phyloP scores from a whole-genome alignment of 306 rosid species.

The Benincasa hispida region DNA sequence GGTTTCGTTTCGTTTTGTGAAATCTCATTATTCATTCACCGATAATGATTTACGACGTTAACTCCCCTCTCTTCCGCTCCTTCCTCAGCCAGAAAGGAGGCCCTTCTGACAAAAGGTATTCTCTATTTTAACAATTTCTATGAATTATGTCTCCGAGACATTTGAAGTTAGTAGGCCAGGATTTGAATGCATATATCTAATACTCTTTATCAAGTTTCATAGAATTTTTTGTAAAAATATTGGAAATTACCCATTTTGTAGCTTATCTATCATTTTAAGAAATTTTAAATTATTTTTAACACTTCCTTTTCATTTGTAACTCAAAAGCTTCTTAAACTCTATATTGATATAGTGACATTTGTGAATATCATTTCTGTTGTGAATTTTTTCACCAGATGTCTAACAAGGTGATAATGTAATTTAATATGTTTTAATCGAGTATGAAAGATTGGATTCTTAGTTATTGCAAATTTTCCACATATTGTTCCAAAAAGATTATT shows the following conservation, averaged over 20 bases:
- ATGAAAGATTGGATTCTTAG: neutral
- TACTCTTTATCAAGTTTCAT: neutral
- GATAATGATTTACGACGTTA: slow-evolving; percentile 90
- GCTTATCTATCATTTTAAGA: neutral
- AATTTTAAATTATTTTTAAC: neutral
- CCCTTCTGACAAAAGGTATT: slow-evolving; percentile 78
- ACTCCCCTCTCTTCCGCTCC: slow-evolving; percentile 92
- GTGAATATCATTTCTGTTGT: neutral
- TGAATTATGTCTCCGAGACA: too few relatives aligned
- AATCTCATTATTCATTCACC: neutral
- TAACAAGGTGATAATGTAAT: neutral
- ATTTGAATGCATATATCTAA: neutral
- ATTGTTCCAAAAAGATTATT: neutral
- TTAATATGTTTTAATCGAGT: neutral
- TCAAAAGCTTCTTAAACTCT: neutral
- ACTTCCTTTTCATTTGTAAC: neutral
- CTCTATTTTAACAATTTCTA: neutral
- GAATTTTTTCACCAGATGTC: neutral
- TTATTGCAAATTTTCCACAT: neutral
- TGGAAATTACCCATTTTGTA: neutral
- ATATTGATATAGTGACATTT: neutral
- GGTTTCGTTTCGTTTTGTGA: slow-evolving; percentile 21
- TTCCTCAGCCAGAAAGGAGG: slow-evolving; percentile 99
- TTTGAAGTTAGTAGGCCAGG: neutral
- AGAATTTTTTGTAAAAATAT: neutral